Conservation (phyloP, 768 basidiomycete genomes). For the Lactifluus rugatus region DNA sequence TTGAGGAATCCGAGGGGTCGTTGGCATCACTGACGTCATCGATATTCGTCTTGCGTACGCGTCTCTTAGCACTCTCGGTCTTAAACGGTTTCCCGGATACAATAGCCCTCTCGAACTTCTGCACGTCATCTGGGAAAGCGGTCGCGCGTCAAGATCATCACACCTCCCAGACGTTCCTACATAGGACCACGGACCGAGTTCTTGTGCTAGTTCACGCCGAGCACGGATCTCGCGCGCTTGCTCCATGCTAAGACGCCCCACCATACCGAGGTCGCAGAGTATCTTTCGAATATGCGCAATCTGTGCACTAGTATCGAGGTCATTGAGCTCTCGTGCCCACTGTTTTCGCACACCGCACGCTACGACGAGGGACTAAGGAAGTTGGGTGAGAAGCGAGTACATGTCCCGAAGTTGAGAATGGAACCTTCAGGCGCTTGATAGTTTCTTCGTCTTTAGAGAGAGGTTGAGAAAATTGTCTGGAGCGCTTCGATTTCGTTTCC, state of each 20-base stretch:
- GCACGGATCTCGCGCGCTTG: conserved; percentile 70
- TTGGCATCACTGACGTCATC: conserved; percentile 26
- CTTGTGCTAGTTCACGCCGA: conserved; percentile 66
- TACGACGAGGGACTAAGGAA: conserved; percentile 50
- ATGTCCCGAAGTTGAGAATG: neutral
- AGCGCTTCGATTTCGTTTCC: conserved; percentile 27
- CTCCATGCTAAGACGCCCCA: conserved; percentile 62
- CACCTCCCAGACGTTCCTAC: too few relatives aligned
- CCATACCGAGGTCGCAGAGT: conserved; percentile 70
- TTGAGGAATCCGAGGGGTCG: conserved; percentile 27
- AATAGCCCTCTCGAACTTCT: conserved; percentile 50
- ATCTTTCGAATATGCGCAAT: conserved; percentile 56
- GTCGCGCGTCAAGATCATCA: neutral
- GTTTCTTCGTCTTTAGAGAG: conserved; percentile 58
- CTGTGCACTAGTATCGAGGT: conserved; percentile 46
- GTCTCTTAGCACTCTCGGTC: conserved; percentile 14
- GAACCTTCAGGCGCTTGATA: conserved; percentile 65
- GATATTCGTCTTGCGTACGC: conserved; percentile 15
- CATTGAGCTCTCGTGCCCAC: conserved; percentile 68
- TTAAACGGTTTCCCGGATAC: conserved; percentile 29
- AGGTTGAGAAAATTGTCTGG: conserved; percentile 21
- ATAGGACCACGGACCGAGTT: conserved; percentile 48
- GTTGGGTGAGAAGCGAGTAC: neutral
- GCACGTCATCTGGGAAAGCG: conserved; percentile 54
- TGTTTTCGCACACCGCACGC: conserved; percentile 72